Evolutionary conservation across 768 basidiomycete genomes (phyloP), one percentile per base, ranked within the genome.

Genomic region (Boletellus ananiceps): DNA sequence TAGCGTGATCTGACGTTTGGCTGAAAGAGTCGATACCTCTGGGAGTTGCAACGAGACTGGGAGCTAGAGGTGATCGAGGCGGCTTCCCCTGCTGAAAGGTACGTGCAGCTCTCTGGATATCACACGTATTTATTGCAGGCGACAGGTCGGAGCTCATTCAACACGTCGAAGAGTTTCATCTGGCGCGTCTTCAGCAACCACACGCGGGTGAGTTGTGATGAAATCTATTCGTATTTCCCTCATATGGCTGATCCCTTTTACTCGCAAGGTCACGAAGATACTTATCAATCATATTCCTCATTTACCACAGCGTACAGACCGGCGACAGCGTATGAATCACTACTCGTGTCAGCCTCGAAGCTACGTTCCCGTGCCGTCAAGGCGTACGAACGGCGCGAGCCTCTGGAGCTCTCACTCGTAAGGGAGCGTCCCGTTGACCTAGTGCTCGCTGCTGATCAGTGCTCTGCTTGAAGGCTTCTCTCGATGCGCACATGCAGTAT

Each of bases 231-330:
- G 4, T 18, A 9, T 13, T 21, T 32, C 15, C 14, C 38, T 6
- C 44, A 2, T 5, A 27, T 27, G 8, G 29, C 49, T 57, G 12
- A 59, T 37, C 12, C 3, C 1, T 23, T 34, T n/a, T 12, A 23
- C 3, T 39, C 34, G 23, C n/a, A 58, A 93, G 91, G 81, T 50
- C 77, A 84, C 47, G 89, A 91, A 35, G 80, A 87, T 13, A 94
- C 93, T 0, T 84, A 84, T 48, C 84, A 90, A 58, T 75, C 80
- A 2, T 98, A 95, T 64, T 96, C 94, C 0, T 79, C 84, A 0
- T 96, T 97, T 70, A 90, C 91, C 14, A 90, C 92, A 1, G 78
- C 80, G 47, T 78, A 87, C 66, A 80, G 83, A 57, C 80, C 86
- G 13, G 73, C 83, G 0, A 69, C 76, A n/a, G 77, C 85, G 37